Evolutionary conservation across 257 asterid species (phyloP), one percentile per base, ranked within the genome.

Genomic region (Verbena officinalis): DNA sequence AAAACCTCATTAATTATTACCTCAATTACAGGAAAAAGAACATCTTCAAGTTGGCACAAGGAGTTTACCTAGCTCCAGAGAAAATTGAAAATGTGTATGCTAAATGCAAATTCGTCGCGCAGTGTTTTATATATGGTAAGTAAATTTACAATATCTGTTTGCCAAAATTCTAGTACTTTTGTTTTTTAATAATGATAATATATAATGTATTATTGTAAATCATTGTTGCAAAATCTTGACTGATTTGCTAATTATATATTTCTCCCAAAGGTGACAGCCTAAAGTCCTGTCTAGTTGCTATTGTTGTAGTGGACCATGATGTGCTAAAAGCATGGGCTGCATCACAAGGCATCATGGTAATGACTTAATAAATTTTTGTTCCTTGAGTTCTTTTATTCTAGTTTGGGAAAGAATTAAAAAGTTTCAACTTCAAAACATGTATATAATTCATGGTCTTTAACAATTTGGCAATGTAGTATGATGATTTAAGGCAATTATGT

Each of bases 1-100:
- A 4, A 64, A 30, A 23, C 33, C 16, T 16, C 11, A n/a, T n/a
- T n/a, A n/a, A 2, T 27, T 27, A 2, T 27, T 61, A 14, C 20
- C 3, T 44, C 57, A 65, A 73, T n/a, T n/a, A n/a, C 85, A 90
- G 98, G 94, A 91, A 88, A 76, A 91, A 91, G 78, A 91, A 91
- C 80, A 88, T 91, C 52, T 91, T 91, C 67, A 91, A 88, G 77
- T 66, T 91, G 80, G 91, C 96, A 54, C 98, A 91, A 73, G 98
- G 96, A n/a, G 98, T 86, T 81, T 91, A 91, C 77, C 75, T 91
- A 65, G 95, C 98, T 7, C 95, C 98, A 1, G 98, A 91, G 83
- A 91, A 91, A 81, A 84, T 91, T 33, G 98, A 91, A 77, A 91
- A 84, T 13, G 91, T 77, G 19, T 91, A 91, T 44, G 91, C 94